A percentile compares a stretch with the other conserved stretches of the same genome.
Conservation (phyloP, 2,329 filamentous ascomycete genomes). For the Fusarium sp. region DNA sequence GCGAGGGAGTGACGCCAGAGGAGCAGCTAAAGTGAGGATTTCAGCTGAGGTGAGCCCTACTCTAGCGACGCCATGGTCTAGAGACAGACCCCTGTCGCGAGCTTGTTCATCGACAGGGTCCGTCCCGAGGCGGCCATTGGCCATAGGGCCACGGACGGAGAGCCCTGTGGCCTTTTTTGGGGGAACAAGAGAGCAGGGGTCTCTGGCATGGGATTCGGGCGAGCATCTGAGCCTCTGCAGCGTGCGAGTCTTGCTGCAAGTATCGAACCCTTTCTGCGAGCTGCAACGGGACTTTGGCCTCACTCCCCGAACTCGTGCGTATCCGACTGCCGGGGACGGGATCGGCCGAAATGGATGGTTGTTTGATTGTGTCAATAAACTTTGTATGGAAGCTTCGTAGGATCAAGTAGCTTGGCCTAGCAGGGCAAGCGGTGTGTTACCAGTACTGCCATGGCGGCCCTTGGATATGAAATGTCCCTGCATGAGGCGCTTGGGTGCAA, state of each 20-base stretch:
- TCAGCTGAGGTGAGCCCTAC: constrained; percentile 55
- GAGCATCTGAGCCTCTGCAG: constrained; percentile 33
- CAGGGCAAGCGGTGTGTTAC: constrained; percentile 28
- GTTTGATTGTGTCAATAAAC: constrained; percentile 16
- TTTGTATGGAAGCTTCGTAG: constrained; percentile 7
- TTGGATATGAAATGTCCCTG: constrained; percentile 26
- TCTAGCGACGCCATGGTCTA: constrained; percentile 41
- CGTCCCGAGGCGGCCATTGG: constrained; percentile 41
- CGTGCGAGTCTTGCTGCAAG: constrained; percentile 20
- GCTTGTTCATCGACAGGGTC: constrained; percentile 44
- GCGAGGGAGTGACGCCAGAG: constrained; percentile 42
- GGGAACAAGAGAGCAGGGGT: constrained; percentile 23
- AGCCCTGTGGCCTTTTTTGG: constrained; percentile 21
- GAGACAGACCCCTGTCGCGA: constrained; percentile 38
- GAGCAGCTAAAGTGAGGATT: constrained; percentile 41
- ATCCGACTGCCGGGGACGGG: constrained; percentile 9
- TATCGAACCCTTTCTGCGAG: constrained; percentile 33
- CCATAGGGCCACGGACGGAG: neutral
- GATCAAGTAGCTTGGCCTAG: constrained; percentile 2
- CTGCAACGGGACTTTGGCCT: constrained; percentile 7
- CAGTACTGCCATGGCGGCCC: constrained; percentile 8
- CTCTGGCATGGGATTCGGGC: constrained; percentile 10
- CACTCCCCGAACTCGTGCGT: constrained; percentile 15
- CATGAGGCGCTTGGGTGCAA: constrained; percentile 28
- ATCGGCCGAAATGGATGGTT: constrained; percentile 25